A percentile compares a stretch with the other conserved stretches of the same genome.
phyloP scores from a whole-genome alignment of 2,329 filamentous ascomycete genomes.

The Colletotrichum tropicale region DNA sequence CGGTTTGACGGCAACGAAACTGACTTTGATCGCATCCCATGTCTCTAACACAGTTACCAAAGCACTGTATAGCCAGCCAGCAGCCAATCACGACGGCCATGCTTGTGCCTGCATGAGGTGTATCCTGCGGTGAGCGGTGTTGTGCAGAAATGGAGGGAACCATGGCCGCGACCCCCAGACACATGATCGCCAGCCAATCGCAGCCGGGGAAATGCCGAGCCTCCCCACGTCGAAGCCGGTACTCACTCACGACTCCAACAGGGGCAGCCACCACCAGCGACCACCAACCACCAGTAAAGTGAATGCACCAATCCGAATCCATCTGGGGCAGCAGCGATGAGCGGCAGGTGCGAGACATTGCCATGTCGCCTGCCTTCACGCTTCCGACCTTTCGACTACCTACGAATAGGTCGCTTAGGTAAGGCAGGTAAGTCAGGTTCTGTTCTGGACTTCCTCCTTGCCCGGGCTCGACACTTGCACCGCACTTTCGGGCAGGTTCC shows the following conservation, averaged over 20 bases:
- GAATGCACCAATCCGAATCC: conserved; percentile 1
- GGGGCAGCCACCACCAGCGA: background rate
- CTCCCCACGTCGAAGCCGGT: background rate
- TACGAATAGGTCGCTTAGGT: background rate
- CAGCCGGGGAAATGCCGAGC: background rate
- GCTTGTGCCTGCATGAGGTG: background rate
- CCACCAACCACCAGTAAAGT: background rate
- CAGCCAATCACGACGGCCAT: background rate
- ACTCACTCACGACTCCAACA: background rate
- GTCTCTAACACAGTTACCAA: background rate
- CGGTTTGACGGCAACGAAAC: background rate
- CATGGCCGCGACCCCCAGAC: background rate
- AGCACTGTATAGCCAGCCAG: background rate
- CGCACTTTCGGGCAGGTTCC: background rate
- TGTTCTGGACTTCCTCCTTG: background rate
- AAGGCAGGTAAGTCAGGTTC: background rate
- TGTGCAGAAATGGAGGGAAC: conserved; percentile 12
- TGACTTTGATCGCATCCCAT: background rate
- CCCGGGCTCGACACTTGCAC: background rate
- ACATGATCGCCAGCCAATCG: background rate
- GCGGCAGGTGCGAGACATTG: background rate
- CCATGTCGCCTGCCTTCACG: background rate
- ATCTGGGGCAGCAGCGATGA: background rate
- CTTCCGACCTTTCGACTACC: background rate
- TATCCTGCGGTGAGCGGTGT: background rate